A percentile compares a stretch with the other conserved stretches of the same genome.
Evolutionary conservation across 2,329 filamentous ascomycete species (phyloP).

Genomic region (Monilinia vaccinii-corymbosi): DNA sequence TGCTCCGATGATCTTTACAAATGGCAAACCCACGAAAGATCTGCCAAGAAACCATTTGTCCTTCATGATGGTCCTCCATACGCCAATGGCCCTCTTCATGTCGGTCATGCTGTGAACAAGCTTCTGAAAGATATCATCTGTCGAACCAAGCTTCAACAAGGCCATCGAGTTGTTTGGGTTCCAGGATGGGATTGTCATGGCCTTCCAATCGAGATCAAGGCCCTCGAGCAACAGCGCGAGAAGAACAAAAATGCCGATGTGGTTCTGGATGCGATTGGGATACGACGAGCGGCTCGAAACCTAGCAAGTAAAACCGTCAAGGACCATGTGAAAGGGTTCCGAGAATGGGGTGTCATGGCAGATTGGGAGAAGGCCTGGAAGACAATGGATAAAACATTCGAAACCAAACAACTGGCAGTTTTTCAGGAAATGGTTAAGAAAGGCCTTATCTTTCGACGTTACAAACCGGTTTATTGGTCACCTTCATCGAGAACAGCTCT

Average conservation of each 20-base stretch:
- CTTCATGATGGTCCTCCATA: conserved; percentile 96
- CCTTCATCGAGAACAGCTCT: conserved; percentile 69
- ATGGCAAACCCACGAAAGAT: conserved; percentile 55
- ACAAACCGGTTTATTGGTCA: conserved; percentile 83
- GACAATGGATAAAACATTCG: conserved; percentile 70
- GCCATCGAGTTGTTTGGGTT: conserved; percentile 65
- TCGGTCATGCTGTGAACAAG: conserved; percentile 95
- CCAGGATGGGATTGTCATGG: conserved; percentile 99
- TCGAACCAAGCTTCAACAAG: conserved; percentile 69
- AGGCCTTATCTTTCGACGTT: conserved; percentile 66
- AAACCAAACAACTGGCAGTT: conserved; percentile 64
- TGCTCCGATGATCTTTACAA: conserved; percentile 82
- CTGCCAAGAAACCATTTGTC: conserved; percentile 49
- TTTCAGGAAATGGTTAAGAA: conserved; percentile 68
- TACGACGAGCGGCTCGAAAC: conserved; percentile 54
- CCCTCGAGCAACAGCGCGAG: conserved; percentile 40
- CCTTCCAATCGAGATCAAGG: conserved; percentile 93
- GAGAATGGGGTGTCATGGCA: conserved; percentile 67
- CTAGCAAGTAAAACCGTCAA: conserved; percentile 61
- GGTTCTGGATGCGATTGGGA: conserved; percentile 42
- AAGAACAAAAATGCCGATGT: conserved; percentile 26
- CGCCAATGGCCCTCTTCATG: conserved; percentile 84
- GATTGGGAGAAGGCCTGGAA: conserved; percentile 71
- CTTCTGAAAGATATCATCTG: conserved; percentile 91
- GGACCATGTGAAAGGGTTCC: conserved; percentile 65